Percentiles rank a stretch among this genome's conserved stretches.
Evolutionary conservation across 2,329 filamentous ascomycete genomes (phyloP).

Genomic region (Aspergillus japonicus): DNA sequence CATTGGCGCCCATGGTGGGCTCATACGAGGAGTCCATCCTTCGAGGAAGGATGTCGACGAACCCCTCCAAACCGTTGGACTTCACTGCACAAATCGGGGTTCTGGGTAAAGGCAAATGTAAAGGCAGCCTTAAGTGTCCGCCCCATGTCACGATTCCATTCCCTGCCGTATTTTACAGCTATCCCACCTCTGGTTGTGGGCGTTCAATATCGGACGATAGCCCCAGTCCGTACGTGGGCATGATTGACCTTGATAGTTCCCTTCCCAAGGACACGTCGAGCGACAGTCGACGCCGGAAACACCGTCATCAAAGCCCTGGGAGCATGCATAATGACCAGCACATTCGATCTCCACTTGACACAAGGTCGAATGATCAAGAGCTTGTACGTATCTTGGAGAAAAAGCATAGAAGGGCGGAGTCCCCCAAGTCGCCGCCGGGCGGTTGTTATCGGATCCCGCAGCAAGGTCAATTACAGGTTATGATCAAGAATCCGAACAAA

Average conservation of each 20-base stretch:
- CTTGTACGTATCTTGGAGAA: slow-evolving; percentile 53
- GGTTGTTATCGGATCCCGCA: slow-evolving; percentile 93
- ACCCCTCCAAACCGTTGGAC: slow-evolving; percentile 84
- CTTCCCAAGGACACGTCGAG: slow-evolving; percentile 53
- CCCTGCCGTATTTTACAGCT: slow-evolving; percentile 94
- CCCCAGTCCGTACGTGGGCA: slow-evolving; percentile 92
- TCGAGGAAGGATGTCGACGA: slow-evolving; percentile 93
- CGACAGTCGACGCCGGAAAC: slow-evolving; percentile 41
- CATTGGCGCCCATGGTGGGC: slow-evolving; percentile 93
- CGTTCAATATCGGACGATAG: slow-evolving; percentile 71
- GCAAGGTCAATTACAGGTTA: slow-evolving; percentile 90
- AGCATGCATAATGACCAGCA: slow-evolving; percentile 12
- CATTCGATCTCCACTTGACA: slow-evolving; percentile 11
- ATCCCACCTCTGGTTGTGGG: slow-evolving; percentile 65
- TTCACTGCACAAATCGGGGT: slow-evolving; percentile 96
- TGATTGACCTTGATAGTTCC: slow-evolving; percentile 84
- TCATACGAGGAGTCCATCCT: slow-evolving; percentile 98
- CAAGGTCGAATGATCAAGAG: slow-evolving; percentile 26
- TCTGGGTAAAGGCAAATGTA: slow-evolving; percentile 84
- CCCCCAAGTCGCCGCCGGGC: slow-evolving; percentile 70
- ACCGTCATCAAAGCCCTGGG: slow-evolving; percentile 32
- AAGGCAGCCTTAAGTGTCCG: slow-evolving; percentile 78
- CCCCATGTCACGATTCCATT: slow-evolving; percentile 88
- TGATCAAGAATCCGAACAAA: slow-evolving; percentile 98
- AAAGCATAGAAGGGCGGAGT: slow-evolving; percentile 58